These are phyloP conservation scores for Erysimum cheiri DNA, from an alignment of 441 rosid genomes.

Conservation along the genomic window DNA sequence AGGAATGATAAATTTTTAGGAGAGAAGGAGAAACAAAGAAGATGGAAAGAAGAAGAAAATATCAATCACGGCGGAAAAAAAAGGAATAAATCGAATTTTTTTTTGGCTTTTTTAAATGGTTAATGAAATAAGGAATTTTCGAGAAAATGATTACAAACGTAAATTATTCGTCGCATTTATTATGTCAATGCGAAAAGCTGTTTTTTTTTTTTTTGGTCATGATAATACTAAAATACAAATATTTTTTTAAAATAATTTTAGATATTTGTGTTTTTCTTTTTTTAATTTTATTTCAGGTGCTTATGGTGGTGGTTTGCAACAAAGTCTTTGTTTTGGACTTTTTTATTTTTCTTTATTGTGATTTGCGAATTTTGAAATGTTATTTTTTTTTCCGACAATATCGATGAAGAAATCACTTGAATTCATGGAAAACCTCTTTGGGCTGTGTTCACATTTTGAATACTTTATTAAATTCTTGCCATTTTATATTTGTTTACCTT, in stretches of 20 bases:
- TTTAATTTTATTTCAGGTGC: slow-evolving; percentile 27
- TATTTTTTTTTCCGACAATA: slow-evolving; percentile 5
- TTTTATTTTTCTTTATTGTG: background rate
- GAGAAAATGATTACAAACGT: slow-evolving; percentile 19
- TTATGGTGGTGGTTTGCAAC: slow-evolving; percentile 28
- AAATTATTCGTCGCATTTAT: slow-evolving; percentile 10
- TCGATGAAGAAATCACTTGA: slow-evolving; percentile 15
- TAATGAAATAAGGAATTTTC: background rate
- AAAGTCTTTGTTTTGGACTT: background rate
- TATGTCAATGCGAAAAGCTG: slow-evolving; percentile 8
- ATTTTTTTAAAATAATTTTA: background rate
- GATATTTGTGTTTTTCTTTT: background rate
- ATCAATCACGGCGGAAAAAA: slow-evolving; percentile 12
- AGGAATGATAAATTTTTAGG: background rate
- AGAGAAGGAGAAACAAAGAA: background rate
- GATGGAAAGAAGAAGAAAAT: background rate
- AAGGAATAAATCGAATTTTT: background rate
- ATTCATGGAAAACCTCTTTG: background rate
- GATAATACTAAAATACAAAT: slow-evolving; percentile 23
- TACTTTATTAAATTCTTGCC: background rate
- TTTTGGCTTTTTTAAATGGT: background rate
- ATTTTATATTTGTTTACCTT: background rate
- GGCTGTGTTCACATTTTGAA: slow-evolving; percentile 7
- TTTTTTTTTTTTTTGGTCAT: background rate
- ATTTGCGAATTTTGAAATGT: background rate